Conservation (phyloP, 805 yeast species). For the Metschnikowia orientalis region DNA sequence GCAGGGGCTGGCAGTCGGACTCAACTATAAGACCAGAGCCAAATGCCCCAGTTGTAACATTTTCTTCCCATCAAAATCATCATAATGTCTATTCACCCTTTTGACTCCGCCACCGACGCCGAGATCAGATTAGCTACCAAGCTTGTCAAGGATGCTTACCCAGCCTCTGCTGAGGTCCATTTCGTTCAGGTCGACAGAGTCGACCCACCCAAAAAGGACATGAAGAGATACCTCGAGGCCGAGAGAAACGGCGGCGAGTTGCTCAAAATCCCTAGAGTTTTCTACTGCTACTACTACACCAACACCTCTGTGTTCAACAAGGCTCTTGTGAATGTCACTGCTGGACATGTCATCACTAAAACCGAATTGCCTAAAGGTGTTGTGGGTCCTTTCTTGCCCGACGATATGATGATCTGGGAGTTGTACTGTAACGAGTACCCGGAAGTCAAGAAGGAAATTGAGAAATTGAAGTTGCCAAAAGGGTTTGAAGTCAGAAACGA, state of each 20-base stretch:
- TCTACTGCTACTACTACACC: constrained; percentile 63
- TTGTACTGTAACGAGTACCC: constrained; percentile 50
- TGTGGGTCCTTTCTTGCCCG: constrained; percentile 69
- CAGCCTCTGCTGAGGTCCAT: constrained; percentile 51
- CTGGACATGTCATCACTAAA: constrained; percentile 57
- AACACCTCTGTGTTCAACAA: constrained; percentile 55
- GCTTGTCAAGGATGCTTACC: constrained; percentile 55
- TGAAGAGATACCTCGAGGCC: constrained; percentile 63
- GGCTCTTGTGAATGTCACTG: constrained; percentile 64
- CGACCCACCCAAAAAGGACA: constrained; percentile 76
- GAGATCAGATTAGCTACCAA: constrained; percentile 57
- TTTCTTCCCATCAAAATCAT: not conserved
- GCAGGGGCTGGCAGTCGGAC: not conserved
- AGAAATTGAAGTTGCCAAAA: constrained; percentile 59
- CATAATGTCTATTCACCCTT: constrained; percentile 42
- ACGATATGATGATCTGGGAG: constrained; percentile 56
- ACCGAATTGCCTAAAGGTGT: constrained; percentile 54
- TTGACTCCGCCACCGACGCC: constrained; percentile 53
- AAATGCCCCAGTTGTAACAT: not conserved
- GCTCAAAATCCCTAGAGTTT: constrained; percentile 64
- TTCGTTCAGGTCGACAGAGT: constrained; percentile 62
- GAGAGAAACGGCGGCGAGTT: constrained; percentile 47
- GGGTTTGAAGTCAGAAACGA: constrained; percentile 56
- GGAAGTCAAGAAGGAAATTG: constrained; percentile 56
- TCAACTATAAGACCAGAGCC: constrained; percentile 1